phyloP scores from a whole-genome alignment of 495 filamentous ascomycete genomes.

The Amorphotheca resinae region DNA sequence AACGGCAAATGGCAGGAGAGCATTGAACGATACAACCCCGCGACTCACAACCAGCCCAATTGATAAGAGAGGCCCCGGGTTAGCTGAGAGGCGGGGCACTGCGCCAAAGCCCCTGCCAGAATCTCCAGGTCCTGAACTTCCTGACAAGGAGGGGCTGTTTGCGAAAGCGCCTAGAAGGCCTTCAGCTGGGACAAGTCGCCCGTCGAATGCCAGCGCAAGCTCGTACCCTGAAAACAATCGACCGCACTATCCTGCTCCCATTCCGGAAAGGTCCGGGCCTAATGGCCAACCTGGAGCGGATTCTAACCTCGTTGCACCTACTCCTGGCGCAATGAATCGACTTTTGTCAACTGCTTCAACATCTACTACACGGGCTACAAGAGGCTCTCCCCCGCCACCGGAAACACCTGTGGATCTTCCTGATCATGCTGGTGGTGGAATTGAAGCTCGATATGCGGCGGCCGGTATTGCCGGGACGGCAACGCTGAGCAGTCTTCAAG shows the following conservation, averaged over 20 bases:
- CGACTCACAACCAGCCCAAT: constrained; percentile 33
- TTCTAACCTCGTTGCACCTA: constrained; percentile 13
- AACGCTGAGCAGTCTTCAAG: constrained; percentile 66
- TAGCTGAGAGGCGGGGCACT: constrained; percentile 63
- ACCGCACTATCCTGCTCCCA: constrained; percentile 13
- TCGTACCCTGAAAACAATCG: constrained; percentile 15
- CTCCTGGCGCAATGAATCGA: constrained; percentile 45
- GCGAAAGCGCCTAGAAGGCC: constrained; percentile 25
- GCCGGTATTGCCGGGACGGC: constrained; percentile 76
- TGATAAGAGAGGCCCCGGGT: constrained; percentile 37
- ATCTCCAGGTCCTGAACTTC: constrained; percentile 56
- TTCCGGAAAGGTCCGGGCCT: constrained; percentile 7
- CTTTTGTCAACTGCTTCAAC: constrained; percentile 81
- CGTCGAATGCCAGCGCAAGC: constrained; percentile 8
- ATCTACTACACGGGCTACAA: constrained; percentile 81
- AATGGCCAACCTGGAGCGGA: constrained; percentile 8
- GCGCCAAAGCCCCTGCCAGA: constrained; percentile 67
- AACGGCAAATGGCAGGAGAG: constrained; percentile 5
- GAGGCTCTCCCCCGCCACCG: constrained; percentile 88
- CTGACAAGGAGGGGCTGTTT: constrained; percentile 61
- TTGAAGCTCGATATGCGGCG: constrained; percentile 82
- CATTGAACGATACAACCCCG: constrained; percentile 28
- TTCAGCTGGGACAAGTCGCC: constrained; percentile 9
- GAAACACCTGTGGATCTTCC: constrained; percentile 83
- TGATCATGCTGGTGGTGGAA: constrained; percentile 56